Percentiles rank a stretch among this genome's conserved stretches.
These are phyloP conservation scores for Jamesozyma lodderae DNA, from an alignment of 805 yeast species.

Conservation along the genomic window DNA sequence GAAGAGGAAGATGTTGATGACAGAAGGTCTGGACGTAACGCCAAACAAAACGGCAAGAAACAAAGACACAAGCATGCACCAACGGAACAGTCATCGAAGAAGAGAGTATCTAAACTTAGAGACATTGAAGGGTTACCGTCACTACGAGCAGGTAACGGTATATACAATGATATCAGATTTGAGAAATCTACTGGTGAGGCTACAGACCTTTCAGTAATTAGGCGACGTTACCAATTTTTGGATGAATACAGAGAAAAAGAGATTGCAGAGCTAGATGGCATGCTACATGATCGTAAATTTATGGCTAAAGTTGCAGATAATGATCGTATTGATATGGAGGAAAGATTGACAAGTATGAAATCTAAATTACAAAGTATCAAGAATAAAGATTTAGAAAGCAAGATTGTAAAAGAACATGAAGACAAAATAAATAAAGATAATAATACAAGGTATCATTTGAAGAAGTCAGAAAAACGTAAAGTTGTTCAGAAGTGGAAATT, in stretches of 20 bases:
- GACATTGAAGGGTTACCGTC: constrained; percentile 61
- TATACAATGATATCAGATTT: constrained; percentile 78
- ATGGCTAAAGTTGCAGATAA: constrained; percentile 32
- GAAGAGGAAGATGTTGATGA: constrained; percentile 23
- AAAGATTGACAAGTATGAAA: constrained; percentile 51
- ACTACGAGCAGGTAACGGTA: constrained; percentile 30
- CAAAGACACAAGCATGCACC: constrained; percentile 80
- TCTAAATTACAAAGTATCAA: constrained; percentile 60
- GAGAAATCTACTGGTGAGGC: constrained; percentile 86
- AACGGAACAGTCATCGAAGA: constrained; percentile 63
- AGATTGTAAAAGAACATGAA: constrained; percentile 55
- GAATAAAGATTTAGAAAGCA: constrained; percentile 64
- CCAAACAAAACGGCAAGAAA: constrained; percentile 7
- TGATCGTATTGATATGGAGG: constrained; percentile 46
- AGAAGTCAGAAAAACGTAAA: constrained; percentile 62
- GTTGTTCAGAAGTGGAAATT: constrained; percentile 70
- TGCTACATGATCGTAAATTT: constrained; percentile 47
- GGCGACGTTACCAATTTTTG: constrained; percentile 75
- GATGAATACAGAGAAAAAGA: constrained; percentile 80
- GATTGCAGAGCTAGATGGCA: constrained; percentile 45
- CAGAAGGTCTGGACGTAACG: not conserved
- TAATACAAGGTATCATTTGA: constrained; percentile 47
- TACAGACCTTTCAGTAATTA: constrained; percentile 53
- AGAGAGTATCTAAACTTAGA: constrained; percentile 59
- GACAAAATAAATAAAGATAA: constrained; percentile 43